Base-by-base conservation (phyloP, 2,329 filamentous ascomycete species). In the Fusarium redolens region DNA sequence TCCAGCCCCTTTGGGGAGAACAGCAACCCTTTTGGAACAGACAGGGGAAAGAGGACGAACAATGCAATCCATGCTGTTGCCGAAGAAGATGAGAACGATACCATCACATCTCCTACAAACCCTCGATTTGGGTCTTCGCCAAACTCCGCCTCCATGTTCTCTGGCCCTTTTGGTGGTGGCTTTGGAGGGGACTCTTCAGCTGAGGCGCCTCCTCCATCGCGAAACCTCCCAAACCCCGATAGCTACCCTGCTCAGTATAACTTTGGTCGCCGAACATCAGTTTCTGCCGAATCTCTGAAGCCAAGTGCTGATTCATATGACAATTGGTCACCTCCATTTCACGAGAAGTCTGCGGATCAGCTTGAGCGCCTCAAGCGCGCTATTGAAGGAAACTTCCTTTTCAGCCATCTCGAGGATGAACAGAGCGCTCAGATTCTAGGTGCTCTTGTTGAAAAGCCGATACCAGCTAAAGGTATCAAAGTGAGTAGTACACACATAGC, bases 281-380 rank as follows among this genome's bases (percentile, higher is more conserved):
- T 99, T 59, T 98, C 96, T 44, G 96, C 96, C 56, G 96, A 99
- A 84, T 98, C 96, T 4, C 88, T 98, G 79, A 97, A 97, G 82
- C 96, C 96, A 22, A 93, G 92, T 54, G 91, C 93, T 37, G 92
- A 95, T 68, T 90, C 90, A 64, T 92, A 94, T 78, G 94, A 96
- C 81, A 96, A 94, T 82, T 99, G 96, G 95, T 89, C 91, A 35
- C 94, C 96, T 13, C 96, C 96, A 5, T 89, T 89, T 77, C 94
- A 96, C 81, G 89, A 91, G 72, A 99, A 99, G 86, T 90, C 93
- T 0, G 79, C 87, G 2, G 95, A 97, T 18, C 96, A 98, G 84
- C 83, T 97, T 50, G 85, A 87, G 22, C 92, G 96, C 62, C 88
- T 99, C 69, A 92, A 92, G 82, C 89, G 87, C 40, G 93, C 96